Percentiles rank a stretch among this genome's conserved stretches.
These are phyloP conservation scores for Micractinium sp. DNA, from an alignment of 139 green algal genomes.

Conservation along the genomic window DNA sequence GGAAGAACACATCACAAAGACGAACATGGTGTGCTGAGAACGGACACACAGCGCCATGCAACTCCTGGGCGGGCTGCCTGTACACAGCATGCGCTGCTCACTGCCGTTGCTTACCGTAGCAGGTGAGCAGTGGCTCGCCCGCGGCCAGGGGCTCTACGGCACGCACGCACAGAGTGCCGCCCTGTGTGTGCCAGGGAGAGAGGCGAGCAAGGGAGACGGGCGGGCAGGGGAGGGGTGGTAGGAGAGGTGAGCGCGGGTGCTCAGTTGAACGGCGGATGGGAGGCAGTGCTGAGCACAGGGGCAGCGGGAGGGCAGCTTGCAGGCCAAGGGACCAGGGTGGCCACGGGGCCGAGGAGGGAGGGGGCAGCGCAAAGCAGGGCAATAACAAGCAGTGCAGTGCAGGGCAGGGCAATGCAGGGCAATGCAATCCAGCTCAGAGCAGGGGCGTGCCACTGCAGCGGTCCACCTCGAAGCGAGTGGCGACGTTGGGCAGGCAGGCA, in stretches of 20 bases:
- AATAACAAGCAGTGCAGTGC: no score
- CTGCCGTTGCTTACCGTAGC: constrained; percentile 42
- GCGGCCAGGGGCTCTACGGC: constrained; percentile 1
- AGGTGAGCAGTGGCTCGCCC: constrained; percentile 35
- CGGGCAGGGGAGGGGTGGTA: background rate
- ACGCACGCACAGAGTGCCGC: background rate
- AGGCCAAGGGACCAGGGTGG: no score
- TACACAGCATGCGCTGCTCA: no score
- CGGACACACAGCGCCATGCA: no score
- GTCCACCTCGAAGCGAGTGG: constrained; percentile 37
- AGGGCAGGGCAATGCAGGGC: no score
- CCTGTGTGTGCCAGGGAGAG: background rate
- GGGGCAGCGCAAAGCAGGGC: no score
- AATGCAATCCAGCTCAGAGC: background rate
- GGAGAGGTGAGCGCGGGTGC: no score
- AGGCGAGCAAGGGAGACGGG: background rate
- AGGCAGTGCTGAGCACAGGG: background rate
- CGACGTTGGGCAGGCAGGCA: constrained; percentile 44
- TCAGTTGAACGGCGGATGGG: no score
- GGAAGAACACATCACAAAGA: no score
- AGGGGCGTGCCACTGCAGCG: background rate
- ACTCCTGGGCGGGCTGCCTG: no score
- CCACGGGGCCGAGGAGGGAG: no score
- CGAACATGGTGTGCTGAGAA: no score
- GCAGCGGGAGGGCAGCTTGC: background rate